These are phyloP conservation scores for Chenopodium berlandieri DNA, from an alignment of 148 eudicot genomes.

Conservation along the genomic window DNA sequence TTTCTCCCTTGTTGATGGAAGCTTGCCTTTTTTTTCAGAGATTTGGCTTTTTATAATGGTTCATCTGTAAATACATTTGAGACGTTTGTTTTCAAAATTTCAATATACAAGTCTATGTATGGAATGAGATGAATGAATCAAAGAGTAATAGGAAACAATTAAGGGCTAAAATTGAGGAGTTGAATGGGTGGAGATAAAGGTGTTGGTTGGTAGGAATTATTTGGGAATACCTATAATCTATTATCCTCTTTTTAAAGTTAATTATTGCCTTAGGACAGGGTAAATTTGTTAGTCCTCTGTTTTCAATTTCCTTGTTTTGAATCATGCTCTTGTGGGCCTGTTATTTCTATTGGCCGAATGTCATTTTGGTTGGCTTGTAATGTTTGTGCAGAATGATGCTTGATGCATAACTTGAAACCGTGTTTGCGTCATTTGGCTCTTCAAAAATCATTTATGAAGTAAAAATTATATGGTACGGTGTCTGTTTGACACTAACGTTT, in stretches of 20 bases:
- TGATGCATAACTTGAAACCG: neutral
- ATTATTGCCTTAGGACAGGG: neutral
- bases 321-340: neutral
- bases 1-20: neutral
- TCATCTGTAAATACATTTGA: neutral
- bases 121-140: neutral
- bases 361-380: neutral
- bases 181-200: neutral
- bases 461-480: neutral
- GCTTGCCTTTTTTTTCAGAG: neutral
- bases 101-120: neutral
- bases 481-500: slow-evolving; percentile 14
- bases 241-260: neutral
- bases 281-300: neutral
- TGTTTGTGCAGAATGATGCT: neutral
- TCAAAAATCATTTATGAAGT: neutral
- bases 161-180: neutral
- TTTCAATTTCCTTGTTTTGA: neutral
- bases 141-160: neutral
- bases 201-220: neutral
- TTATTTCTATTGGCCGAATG: neutral
- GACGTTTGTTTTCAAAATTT: neutral
- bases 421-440: neutral
- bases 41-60: neutral
- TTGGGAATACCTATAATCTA: neutral